These are phyloP conservation scores for Berkeleyomyces basicola DNA, from an alignment of 2,329 filamentous ascomycete genomes.

Conservation along the genomic window DNA sequence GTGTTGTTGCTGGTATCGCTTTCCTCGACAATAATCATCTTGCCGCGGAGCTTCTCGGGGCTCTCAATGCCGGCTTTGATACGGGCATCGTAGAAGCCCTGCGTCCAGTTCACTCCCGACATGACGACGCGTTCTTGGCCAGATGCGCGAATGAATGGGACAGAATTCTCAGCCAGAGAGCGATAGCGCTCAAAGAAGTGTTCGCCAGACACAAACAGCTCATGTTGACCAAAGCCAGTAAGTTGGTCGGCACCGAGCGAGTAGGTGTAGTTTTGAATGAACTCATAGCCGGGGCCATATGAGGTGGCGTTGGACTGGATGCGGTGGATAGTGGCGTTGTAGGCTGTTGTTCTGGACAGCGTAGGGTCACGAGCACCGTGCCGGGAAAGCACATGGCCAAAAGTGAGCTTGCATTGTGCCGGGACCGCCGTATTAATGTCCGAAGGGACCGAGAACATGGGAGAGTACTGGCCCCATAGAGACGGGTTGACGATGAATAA, in stretches of 20 bases:
- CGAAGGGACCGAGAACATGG: conserved; percentile 62
- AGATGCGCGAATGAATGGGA: conserved; percentile 57
- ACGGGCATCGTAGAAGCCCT: conserved; percentile 47
- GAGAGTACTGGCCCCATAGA: conserved; percentile 76
- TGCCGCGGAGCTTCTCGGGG: conserved; percentile 30
- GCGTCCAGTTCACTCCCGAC: conserved; percentile 59
- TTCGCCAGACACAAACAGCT: conserved; percentile 58
- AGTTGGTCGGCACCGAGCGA: conserved; percentile 52
- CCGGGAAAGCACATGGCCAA: conserved; percentile 65
- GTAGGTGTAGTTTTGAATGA: conserved; percentile 58
- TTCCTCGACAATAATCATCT: conserved; percentile 56
- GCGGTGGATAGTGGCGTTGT: conserved; percentile 44
- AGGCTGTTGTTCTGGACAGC: conserved; percentile 43
- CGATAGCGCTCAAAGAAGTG: conserved; percentile 63
- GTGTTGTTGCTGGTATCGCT: conserved; percentile 57
- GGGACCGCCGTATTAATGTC: conserved; percentile 45
- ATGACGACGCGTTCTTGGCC: conserved; percentile 54
- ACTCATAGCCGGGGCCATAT: conserved; percentile 49
- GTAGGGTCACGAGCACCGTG: conserved; percentile 79
- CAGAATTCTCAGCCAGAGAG: conserved; percentile 36
- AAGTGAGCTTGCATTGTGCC: conserved; percentile 53
- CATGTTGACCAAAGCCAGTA: conserved; percentile 46
- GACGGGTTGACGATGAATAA: conserved; percentile 6
- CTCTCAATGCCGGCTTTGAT: conserved; percentile 22
- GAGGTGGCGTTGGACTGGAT: conserved; percentile 41